phyloP scores from a whole-genome alignment of 768 basidiomycete genomes.

The Termitomyces sp. region DNA sequence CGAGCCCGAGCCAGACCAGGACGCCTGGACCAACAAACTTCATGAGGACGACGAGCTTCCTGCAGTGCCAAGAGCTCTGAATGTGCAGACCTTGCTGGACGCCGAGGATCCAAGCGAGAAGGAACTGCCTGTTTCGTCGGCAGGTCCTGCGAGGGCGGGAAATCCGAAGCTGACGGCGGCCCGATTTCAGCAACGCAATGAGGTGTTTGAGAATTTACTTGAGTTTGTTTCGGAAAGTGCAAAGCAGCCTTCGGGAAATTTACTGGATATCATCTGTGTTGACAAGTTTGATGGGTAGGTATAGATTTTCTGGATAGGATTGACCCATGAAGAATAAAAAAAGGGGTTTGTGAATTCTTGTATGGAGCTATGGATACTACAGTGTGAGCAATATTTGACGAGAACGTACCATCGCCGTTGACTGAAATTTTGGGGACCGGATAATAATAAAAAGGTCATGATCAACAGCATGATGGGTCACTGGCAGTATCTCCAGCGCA shows the following conservation, averaged over 20 bases:
- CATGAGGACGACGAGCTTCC: slow-evolving; percentile 22
- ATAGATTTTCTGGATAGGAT: not conserved
- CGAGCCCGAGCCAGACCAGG: slow-evolving; percentile 14
- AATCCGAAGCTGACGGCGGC: slow-evolving; percentile 31
- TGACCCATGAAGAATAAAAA: not conserved
- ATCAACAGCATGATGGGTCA: too few relatives aligned
- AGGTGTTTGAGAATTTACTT: slow-evolving; percentile 66
- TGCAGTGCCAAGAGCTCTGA: slow-evolving; percentile 7
- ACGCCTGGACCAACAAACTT: slow-evolving; percentile 38
- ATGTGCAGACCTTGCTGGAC: slow-evolving; percentile 13
- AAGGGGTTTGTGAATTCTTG: not conserved
- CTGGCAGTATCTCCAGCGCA: too few relatives aligned
- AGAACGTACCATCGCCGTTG: not conserved
- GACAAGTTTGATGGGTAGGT: slow-evolving; percentile 12
- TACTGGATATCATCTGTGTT: slow-evolving; percentile 59
- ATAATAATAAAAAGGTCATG: too few relatives aligned
- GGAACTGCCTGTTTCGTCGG: slow-evolving; percentile 18
- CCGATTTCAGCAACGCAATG: slow-evolving; percentile 59
- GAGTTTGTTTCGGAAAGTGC: slow-evolving; percentile 55
- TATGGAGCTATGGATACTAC: not conserved
- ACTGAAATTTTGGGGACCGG: too few relatives aligned
- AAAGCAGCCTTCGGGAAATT: slow-evolving; percentile 61
- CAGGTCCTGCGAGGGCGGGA: slow-evolving; percentile 8
- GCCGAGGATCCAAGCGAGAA: slow-evolving; percentile 22
- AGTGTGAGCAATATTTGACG: not conserved